A percentile compares a stretch with the other conserved stretches of the same genome.
phyloP scores from a whole-genome alignment of 768 basidiomycete species.

The Mycena epipterygia region DNA sequence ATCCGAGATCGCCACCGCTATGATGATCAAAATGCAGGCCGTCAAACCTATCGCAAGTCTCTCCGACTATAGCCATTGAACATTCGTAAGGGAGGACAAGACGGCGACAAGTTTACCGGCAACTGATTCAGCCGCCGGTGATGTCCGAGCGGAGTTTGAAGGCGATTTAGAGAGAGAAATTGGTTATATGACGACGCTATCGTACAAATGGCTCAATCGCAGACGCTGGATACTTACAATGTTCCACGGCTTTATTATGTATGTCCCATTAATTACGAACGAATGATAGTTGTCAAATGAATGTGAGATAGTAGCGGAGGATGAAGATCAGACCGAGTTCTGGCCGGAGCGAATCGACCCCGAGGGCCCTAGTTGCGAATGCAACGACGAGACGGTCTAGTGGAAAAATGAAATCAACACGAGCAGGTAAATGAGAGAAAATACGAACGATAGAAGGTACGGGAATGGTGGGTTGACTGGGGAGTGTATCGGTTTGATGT shows the following conservation, averaged over 20 bases:
- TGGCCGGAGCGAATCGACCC: conserved; percentile 22
- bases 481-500: conserved; percentile 22
- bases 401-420: background rate
- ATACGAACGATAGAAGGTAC: conserved; percentile 28
- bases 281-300: conserved; percentile 23
- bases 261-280: conserved; percentile 1
- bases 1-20: background rate
- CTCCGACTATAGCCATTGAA: too few relatives aligned
- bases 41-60: too few relatives aligned
- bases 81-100: too few relatives aligned
- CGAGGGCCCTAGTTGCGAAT: conserved; percentile 20
- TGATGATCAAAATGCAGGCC: conserved; percentile 3
- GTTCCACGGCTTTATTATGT: background rate
- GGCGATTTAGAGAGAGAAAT: background rate
- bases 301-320: background rate
- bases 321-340: conserved; percentile 13
- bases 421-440: background rate
- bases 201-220: background rate
- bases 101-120: too few relatives aligned
- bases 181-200: background rate
- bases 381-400: conserved; percentile 25
- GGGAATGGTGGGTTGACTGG: conserved; percentile 23
- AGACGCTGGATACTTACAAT: background rate
- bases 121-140: too few relatives aligned
- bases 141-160: too few relatives aligned